Evolutionary conservation across 1,284 basidiomycete genomes (phyloP), one percentile per base, ranked within the genome.

Genomic region (Mycena sp.): DNA sequence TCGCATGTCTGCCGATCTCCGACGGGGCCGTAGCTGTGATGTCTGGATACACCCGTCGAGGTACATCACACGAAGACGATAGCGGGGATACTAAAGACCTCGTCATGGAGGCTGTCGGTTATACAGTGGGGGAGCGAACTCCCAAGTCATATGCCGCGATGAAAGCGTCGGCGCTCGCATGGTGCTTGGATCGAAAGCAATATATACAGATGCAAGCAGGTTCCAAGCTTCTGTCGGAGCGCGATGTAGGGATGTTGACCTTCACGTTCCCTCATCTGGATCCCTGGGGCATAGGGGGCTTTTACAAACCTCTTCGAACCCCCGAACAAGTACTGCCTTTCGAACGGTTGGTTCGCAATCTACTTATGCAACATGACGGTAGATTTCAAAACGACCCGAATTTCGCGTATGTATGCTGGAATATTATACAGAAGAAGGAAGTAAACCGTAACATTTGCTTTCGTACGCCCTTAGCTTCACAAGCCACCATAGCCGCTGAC

Each of bases 401-500:
- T 19, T 61, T 61, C n/a, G 59, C 59, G 0, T 61, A 49, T 17
- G 59, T 61, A 0, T 61, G 59, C 16, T 61, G 59, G 59, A 61
- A 61, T 7, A 55, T 60, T 1, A 61, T 61, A 1, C 58, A 61
- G 9, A 61, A 61, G 11, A 35, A 38, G 6, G 58, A 61, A 21
- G 51, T 61, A 0, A 61, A 61, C 12, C 0, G 12, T 0, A 43
- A 61, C 6, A 10, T 61, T 0, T 4, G 14, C 6, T 61, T 61
- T n/a, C 43, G 58, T 1, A 61, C 51, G 1, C 2, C 23, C n/a
- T 40, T 41, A 1, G 1, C 0, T 0, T 4, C 30, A 0, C 58
- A 59, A 2, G 28, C 38, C 1, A 5, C 23, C 3, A 30, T 59
- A 4, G 58, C 43, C 0, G 14, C 17, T 0, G 58, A 59, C 5